Conservation (phyloP, 1,284 basidiomycete genomes). For the Trichosporon coremiiforme region DNA sequence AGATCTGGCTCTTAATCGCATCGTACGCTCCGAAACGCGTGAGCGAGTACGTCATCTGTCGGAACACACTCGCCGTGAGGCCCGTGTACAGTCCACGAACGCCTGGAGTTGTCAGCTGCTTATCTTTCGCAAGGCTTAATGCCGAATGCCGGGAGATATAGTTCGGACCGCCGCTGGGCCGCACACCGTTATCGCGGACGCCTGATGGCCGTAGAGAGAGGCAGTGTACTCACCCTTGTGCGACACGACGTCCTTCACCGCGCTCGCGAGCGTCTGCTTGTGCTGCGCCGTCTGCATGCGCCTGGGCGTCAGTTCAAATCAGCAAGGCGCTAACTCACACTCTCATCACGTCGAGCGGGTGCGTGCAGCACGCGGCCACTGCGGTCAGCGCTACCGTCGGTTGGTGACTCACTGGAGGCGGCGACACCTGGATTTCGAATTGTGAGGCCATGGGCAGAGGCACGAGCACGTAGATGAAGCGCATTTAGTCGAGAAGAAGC, state of each 20-base stretch:
- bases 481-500: constrained; percentile 3
- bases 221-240: constrained; percentile 40
- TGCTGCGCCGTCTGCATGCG: constrained; percentile 52
- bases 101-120: constrained; percentile 36
- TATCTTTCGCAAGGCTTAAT: neutral
- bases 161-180: neutral
- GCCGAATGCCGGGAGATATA: neutral
- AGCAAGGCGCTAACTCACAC: constrained; percentile 61
- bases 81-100: constrained; percentile 55
- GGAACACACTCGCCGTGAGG: constrained; percentile 53
- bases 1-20: constrained; percentile 45
- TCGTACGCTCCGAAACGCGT: constrained; percentile 55
- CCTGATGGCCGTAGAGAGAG: neutral
- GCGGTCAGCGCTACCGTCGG: constrained; percentile 15
- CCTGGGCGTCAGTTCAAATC: constrained; percentile 30
- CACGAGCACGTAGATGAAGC: neutral
- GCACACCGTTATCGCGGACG: constrained; percentile 3
- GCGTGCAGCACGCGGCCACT: constrained; percentile 85
- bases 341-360: constrained; percentile 82
- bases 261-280: constrained; percentile 42
- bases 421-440: constrained; percentile 56
- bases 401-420: constrained; percentile 66
- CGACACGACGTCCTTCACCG: constrained; percentile 39
- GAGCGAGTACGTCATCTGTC: constrained; percentile 55
- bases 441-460: neutral